Conservation (phyloP, 2,329 filamentous ascomycete species). For the Calonectria pauciramosa region DNA sequence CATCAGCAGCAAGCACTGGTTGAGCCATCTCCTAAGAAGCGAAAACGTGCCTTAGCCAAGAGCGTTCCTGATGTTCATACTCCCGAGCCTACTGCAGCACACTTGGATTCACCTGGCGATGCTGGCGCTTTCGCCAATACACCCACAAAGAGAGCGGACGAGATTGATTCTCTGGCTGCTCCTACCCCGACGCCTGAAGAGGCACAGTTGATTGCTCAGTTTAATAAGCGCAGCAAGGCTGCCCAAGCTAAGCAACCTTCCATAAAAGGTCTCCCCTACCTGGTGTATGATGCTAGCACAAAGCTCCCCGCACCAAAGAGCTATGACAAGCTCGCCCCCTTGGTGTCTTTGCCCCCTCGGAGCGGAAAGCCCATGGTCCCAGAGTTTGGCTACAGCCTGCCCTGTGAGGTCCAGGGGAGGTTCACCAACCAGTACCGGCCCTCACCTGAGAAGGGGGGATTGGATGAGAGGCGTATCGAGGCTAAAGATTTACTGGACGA, state of each 20-base stretch:
- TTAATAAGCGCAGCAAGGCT: constrained; percentile 54
- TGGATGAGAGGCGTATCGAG: constrained; percentile 58
- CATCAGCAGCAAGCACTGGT: constrained; percentile 28
- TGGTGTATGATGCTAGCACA: constrained; percentile 55
- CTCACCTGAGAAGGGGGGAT: constrained; percentile 53
- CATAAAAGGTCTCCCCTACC: constrained; percentile 55
- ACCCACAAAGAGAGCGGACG: constrained; percentile 50
- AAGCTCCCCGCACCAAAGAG: constrained; percentile 60
- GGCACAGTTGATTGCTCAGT: constrained; percentile 52
- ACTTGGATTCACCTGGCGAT: constrained; percentile 49
- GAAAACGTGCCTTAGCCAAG: constrained; percentile 51
- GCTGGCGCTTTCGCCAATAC: constrained; percentile 23
- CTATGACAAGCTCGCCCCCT: constrained; percentile 59
- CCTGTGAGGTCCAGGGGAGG: constrained; percentile 60
- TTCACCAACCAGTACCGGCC: constrained; percentile 59
- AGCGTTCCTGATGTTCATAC: constrained; percentile 42
- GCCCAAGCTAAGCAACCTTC: constrained; percentile 55
- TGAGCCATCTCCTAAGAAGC: constrained; percentile 54
- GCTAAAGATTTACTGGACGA: constrained; percentile 56
- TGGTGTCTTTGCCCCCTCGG: constrained; percentile 57
- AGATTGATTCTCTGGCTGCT: constrained; percentile 49
- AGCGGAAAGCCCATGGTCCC: constrained; percentile 56
- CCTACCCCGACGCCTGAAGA: constrained; percentile 53
- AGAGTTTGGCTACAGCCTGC: constrained; percentile 55
- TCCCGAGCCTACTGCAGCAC: constrained; percentile 42